Evolutionary conservation across 805 yeast species (phyloP), one percentile per base, ranked within the genome.

Genomic region (Helenozyma baotianmanensis): DNA sequence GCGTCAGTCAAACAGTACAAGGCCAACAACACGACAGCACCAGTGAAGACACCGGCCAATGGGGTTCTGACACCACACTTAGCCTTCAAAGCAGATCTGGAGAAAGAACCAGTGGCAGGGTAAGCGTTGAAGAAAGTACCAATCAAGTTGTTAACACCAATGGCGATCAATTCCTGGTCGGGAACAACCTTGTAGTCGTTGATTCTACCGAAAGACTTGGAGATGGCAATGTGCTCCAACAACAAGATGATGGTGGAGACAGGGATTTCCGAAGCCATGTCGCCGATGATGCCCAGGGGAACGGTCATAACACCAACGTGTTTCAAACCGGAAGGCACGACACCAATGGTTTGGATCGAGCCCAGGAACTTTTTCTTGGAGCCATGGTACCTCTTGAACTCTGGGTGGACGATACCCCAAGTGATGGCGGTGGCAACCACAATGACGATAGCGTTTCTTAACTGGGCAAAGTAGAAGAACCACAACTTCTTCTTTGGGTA

Each of bases 51-150:
- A 64, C 96, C 96, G 27, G 96, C 94, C 40, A 89, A 66, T 22
- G 97, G 97, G 14, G 97, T 89, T 54, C 88, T 76, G 28, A 89
- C 97, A 56, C 95, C 95, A 72, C 96, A 89, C 62, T 89, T 89
- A 32, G 95, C 81, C 63, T 90, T 89, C 50, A 89, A 72, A 6
- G 97, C 97, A 27, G 96, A 83, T 68, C 97, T 80, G 13, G 95
- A 84, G 60, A 89, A 89, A 1, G 97, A 89, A 28, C 97, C 97
- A 4, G 97, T 89, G 6, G 95, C 88, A 7, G 97, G 97, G 58
- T 89, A 89, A 6, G 97, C 96, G 51, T 77, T 73, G 74, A 89
- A 89, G 54, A 88, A 86, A 14, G 95, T 86, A 47, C 96, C 96
- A 47, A 89, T 70, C 56, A 89, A 70, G 62, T 89, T 89, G 33